Conservation (phyloP, 805 yeast genomes). For the Myxozyma geophila region DNA sequence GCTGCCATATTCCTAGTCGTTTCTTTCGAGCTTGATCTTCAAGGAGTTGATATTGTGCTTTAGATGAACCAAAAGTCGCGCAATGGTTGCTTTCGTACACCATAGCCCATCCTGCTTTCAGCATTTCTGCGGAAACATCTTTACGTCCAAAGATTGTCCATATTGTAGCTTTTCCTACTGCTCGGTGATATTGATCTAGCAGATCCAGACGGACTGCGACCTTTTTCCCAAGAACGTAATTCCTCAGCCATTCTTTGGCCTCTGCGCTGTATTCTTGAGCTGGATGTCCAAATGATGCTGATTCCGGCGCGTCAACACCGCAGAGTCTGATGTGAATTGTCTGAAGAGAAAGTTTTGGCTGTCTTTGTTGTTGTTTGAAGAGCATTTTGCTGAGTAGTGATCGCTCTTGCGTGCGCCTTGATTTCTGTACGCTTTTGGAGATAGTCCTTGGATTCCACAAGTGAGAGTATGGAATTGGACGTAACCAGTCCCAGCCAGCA, state of each 20-base stretch:
- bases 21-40: slow-evolving; percentile 17
- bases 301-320: slow-evolving; percentile 97
- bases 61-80: slow-evolving; percentile 67
- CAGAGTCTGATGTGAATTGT: slow-evolving; percentile 83
- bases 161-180: slow-evolving; percentile 68
- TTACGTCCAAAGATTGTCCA: slow-evolving; percentile 68
- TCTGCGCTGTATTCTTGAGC: slow-evolving; percentile 88
- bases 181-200: slow-evolving; percentile 85
- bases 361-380: neutral
- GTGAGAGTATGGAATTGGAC: slow-evolving; percentile 58
- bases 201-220: slow-evolving; percentile 79
- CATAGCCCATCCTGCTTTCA: slow-evolving; percentile 78
- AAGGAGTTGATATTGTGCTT: slow-evolving; percentile 10
- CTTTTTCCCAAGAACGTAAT: slow-evolving; percentile 64
- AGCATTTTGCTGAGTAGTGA: neutral
- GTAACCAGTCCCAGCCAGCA: slow-evolving; percentile 93
- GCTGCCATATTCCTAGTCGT: slow-evolving; percentile 31
- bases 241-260: slow-evolving; percentile 76
- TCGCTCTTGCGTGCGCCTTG: neutral
- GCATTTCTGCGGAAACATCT: slow-evolving; percentile 88
- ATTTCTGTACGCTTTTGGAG: neutral
- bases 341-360: slow-evolving; percentile 52
- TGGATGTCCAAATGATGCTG: slow-evolving; percentile 91
- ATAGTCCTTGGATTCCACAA: slow-evolving; percentile 4
- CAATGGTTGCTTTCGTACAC: slow-evolving; percentile 83